These are phyloP conservation scores for Stygiomarasmius scandens DNA, from an alignment of 1,284 basidiomycete genomes.

Conservation along the genomic window DNA sequence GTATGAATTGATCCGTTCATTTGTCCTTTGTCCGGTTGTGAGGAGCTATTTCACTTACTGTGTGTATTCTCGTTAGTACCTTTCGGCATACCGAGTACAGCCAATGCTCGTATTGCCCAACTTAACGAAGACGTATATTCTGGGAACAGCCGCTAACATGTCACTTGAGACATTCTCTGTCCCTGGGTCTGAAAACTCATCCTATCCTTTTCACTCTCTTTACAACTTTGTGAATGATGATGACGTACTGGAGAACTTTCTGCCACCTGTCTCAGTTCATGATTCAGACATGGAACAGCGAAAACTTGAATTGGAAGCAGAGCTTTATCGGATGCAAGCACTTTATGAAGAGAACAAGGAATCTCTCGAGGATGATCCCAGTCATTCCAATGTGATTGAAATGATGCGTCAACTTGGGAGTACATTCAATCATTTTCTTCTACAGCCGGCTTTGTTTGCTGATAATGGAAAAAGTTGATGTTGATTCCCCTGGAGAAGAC, in stretches of 20 bases:
- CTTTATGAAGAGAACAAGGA: neutral
- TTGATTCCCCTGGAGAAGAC: neutral
- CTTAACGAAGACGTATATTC: too few species aligned
- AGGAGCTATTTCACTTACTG: too few species aligned
- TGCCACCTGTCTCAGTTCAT: neutral
- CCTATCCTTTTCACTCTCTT: too few species aligned
- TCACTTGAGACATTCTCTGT: too few species aligned
- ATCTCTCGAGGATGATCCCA: neutral
- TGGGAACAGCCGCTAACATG: too few species aligned
- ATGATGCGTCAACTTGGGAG: neutral
- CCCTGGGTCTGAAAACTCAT: too few species aligned
- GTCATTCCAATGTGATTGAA: neutral
- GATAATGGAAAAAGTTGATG: neutral
- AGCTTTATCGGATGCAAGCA: neutral
- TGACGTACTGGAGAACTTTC: neutral
- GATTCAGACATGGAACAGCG: neutral
- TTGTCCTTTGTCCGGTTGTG: too few species aligned
- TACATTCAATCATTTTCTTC: neutral
- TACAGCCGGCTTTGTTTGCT: neutral
- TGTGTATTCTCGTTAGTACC: too few species aligned
- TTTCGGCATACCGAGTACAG: too few species aligned
- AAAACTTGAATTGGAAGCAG: neutral
- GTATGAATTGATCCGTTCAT: too few species aligned
- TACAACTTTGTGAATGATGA: too few species aligned
- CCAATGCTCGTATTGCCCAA: too few species aligned